Evolutionary conservation across 2,329 filamentous ascomycete genomes (phyloP).

Genomic region (Epichloe brachyelytri): DNA sequence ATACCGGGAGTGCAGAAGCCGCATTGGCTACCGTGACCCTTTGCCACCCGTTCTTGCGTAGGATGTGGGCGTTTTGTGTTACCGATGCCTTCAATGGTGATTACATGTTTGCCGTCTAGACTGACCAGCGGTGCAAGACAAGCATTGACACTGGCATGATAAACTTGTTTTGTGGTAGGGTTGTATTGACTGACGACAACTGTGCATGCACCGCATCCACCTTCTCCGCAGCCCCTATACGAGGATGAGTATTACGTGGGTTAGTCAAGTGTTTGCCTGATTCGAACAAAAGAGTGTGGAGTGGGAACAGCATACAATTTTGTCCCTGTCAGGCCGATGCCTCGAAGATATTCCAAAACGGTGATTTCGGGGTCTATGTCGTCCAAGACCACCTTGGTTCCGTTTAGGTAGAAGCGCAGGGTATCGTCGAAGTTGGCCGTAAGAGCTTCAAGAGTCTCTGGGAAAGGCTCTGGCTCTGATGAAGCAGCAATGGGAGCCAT

Average conservation of each 20-base stretch:
- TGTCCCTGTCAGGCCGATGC: constrained; percentile 86
- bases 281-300: background rate
- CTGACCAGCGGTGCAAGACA: constrained; percentile 87
- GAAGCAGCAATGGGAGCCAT: constrained; percentile 47
- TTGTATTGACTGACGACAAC: constrained; percentile 92
- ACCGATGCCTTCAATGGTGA: constrained; percentile 94
- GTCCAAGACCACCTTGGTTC: constrained; percentile 76
- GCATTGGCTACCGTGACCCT: constrained; percentile 83
- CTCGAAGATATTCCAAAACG: constrained; percentile 81
- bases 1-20: constrained; percentile 96
- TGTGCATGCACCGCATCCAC: constrained; percentile 91
- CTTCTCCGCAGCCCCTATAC: constrained; percentile 73
- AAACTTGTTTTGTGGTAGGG: constrained; percentile 81
- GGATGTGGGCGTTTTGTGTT: constrained; percentile 79
- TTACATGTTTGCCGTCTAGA: constrained; percentile 93
- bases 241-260: background rate
- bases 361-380: constrained; percentile 85
- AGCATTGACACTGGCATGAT: constrained; percentile 93
- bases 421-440: constrained; percentile 76
- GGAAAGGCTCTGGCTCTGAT: constrained; percentile 27
- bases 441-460: constrained; percentile 30
- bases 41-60: constrained; percentile 79
- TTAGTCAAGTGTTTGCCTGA: background rate
- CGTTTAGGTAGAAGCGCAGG: constrained; percentile 86
- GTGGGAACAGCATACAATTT: constrained; percentile 48